phyloP scores from a whole-genome alignment of 768 basidiomycete species.

The Infundibulicybe gibba region DNA sequence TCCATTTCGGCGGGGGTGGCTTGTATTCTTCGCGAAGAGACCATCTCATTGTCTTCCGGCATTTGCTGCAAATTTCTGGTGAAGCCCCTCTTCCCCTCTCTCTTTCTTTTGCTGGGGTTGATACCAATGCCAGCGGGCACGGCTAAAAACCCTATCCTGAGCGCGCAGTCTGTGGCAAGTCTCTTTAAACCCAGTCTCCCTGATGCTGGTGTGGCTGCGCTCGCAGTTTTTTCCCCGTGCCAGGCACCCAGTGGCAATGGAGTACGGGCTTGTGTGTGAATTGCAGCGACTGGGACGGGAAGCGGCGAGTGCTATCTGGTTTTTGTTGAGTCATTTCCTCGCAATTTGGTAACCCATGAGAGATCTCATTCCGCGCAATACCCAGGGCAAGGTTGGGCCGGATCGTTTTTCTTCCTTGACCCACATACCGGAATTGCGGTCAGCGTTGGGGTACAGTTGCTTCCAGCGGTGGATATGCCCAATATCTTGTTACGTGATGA shows the following conservation, averaged over 20 bases:
- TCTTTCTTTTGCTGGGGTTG: background rate
- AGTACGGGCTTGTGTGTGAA: background rate
- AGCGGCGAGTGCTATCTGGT: background rate
- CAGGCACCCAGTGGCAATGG: background rate
- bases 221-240: background rate
- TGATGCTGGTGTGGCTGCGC: background rate
- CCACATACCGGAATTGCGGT: background rate
- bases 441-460: background rate
- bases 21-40: conserved; percentile 22
- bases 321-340: background rate
- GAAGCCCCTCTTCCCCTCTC: background rate
- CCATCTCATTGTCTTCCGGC: conserved; percentile 26
- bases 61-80: conserved; percentile 26
- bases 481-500: too few species aligned
- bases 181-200: background rate
- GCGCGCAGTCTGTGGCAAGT: background rate
- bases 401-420: background rate
- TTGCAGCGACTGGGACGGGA: background rate
- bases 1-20: conserved; percentile 24
- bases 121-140: background rate
- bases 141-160: background rate
- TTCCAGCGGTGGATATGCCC: background rate
- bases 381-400: background rate
- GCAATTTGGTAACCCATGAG: background rate
- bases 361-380: background rate